Conservation (phyloP, 306 rosid species). For the Prunus armeniaca region DNA sequence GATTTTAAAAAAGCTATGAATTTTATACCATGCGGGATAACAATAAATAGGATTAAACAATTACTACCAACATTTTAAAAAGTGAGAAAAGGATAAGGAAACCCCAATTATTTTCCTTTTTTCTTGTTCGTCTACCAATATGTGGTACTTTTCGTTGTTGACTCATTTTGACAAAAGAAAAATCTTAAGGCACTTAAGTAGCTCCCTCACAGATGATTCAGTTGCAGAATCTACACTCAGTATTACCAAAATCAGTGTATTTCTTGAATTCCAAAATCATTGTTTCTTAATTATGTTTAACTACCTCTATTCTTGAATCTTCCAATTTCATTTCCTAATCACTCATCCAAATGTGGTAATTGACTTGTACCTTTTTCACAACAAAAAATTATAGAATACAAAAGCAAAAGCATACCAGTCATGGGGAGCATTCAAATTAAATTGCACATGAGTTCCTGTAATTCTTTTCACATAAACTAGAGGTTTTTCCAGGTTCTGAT, state of each 20-base stretch:
- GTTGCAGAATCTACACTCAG: background rate
- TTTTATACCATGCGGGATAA: background rate
- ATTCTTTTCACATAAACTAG: background rate
- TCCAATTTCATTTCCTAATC: background rate
- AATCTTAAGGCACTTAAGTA: background rate
- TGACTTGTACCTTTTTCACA: background rate
- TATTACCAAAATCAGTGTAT: background rate
- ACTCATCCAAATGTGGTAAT: background rate
- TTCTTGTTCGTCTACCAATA: background rate
- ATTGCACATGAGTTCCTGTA: background rate
- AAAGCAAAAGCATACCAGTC: background rate
- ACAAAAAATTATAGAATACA: background rate
- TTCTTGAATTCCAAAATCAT: background rate
- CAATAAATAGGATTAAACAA: background rate
- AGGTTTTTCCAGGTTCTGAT: background rate
- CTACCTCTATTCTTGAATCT: background rate
- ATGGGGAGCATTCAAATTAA: background rate
- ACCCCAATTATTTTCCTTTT: background rate
- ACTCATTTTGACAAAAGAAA: background rate
- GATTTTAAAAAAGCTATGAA: background rate
- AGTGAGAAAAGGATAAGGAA: background rate
- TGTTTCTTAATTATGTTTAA: background rate
- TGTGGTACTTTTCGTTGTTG: background rate
- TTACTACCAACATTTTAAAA: background rate
- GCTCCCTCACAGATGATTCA: background rate